Evolutionary conservation across 305 asterid species (phyloP).

Genomic region (Ruellia speciosa): DNA sequence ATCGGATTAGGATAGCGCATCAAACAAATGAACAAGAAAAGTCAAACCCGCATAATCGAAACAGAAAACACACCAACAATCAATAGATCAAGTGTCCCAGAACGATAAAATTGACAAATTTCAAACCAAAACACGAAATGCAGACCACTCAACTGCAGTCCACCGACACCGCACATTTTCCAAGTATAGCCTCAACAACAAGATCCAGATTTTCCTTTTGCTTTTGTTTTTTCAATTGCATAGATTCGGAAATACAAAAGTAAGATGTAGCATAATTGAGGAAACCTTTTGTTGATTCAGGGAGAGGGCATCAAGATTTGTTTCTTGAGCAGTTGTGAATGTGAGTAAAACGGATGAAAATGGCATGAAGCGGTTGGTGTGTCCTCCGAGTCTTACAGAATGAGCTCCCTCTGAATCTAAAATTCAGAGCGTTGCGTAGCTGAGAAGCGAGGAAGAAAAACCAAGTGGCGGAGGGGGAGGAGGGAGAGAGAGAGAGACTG

Average conservation of each 20-base stretch:
- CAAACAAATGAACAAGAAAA: constrained; percentile 16
- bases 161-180: constrained; percentile 6
- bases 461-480: constrained; percentile 1
- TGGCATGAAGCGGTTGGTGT: constrained; percentile 12
- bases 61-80: constrained; percentile 14
- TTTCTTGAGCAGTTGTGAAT: constrained; percentile 18
- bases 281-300: constrained; percentile 30
- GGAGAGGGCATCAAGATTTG: constrained; percentile 24
- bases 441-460: constrained; percentile 42
- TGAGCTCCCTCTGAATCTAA: constrained; percentile 14
- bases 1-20: neutral
- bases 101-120: constrained; percentile 16
- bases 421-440: constrained; percentile 42
- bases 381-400: neutral
- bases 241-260: constrained; percentile 3
- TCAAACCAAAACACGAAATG: constrained; percentile 22
- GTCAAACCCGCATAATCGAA: constrained; percentile 16
- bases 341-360: constrained; percentile 18
- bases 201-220: neutral
- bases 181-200: neutral
- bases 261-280: constrained; percentile 25
- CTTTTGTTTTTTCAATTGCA: too few relatives aligned
- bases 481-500: constrained; percentile 14
- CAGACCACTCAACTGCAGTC: constrained; percentile 10
- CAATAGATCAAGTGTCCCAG: constrained; percentile 38